Conservation (phyloP, 1,284 basidiomycete genomes). For the Thecaphora frezii region DNA sequence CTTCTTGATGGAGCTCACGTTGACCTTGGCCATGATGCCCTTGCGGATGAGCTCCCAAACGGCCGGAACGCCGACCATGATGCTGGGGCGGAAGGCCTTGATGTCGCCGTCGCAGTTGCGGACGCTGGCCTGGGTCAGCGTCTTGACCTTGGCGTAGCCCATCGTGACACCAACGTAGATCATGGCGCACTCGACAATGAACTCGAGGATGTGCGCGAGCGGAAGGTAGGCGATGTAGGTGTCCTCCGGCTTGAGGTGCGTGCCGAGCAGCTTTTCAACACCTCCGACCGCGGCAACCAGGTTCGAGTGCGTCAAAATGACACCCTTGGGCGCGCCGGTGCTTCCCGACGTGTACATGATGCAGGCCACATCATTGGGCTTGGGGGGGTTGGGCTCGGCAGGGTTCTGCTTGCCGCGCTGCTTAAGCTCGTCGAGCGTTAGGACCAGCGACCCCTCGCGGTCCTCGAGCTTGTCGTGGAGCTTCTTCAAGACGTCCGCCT, state of each 20-base stretch:
- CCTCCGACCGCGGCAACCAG: conserved; percentile 82
- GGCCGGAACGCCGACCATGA: conserved; percentile 89
- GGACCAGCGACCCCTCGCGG: conserved; percentile 35
- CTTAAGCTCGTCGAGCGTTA: conserved; percentile 48
- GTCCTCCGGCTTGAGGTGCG: conserved; percentile 72
- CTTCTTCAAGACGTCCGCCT: conserved; percentile 59
- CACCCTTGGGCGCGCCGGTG: conserved; percentile 90
- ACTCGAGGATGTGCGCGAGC: conserved; percentile 87
- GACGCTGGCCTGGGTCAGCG: conserved; percentile 87
- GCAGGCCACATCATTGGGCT: conserved; percentile 66
- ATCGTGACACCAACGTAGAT: conserved; percentile 68
- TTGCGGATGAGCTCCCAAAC: conserved; percentile 74
- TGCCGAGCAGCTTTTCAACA: conserved; percentile 73
- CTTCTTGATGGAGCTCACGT: conserved; percentile 71
- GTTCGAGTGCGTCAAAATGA: conserved; percentile 84
- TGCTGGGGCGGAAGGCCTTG: conserved; percentile 74
- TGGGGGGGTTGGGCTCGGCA: conserved; percentile 31
- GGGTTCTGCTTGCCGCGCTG: conserved; percentile 62
- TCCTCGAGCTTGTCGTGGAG: conserved; percentile 52
- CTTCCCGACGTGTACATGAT: conserved; percentile 98
- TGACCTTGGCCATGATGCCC: conserved; percentile 78
- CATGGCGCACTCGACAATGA: conserved; percentile 66
- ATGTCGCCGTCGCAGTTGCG: conserved; percentile 89
- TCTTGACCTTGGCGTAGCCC: conserved; percentile 92
- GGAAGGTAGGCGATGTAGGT: conserved; percentile 86